A percentile compares a stretch with the other conserved stretches of the same genome.
Conservation (phyloP, 1,139 yeast species). For the Eremothecium cymbalariae region DNA sequence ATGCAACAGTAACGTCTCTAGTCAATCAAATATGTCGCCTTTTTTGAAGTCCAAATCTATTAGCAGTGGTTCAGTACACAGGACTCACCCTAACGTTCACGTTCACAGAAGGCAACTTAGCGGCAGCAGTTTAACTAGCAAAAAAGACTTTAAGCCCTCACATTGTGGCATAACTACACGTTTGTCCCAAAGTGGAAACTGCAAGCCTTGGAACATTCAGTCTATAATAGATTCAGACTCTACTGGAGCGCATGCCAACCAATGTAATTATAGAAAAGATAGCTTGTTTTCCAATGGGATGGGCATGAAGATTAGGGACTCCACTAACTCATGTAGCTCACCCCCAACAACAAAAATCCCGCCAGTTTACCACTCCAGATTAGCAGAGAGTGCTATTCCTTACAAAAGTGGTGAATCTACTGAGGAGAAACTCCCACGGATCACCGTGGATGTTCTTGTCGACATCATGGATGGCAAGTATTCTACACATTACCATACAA, state of each 20-base stretch:
- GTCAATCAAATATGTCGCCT: background rate
- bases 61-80: conserved; percentile 1
- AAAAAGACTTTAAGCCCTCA: conserved; percentile 2
- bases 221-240: background rate
- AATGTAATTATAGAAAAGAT: background rate
- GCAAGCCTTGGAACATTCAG: background rate
- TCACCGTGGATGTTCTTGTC: conserved; percentile 56
- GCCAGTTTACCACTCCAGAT: conserved; percentile 12
- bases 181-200: background rate
- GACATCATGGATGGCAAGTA: conserved; percentile 53
- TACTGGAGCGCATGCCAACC: background rate
- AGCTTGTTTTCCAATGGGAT: background rate
- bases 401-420: conserved; percentile 23
- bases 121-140: background rate
- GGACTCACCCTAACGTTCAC: background rate
- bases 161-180: background rate
- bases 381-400: conserved; percentile 15
- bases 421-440: conserved; percentile 69
- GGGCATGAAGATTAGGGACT: conserved; percentile 3
- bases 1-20: too few species aligned
- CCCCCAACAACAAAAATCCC: conserved; percentile 1
- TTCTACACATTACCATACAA: conserved; percentile 48
- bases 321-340: background rate
- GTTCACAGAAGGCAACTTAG: conserved; percentile 2
- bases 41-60: background rate